These are phyloP conservation scores for Pyracantha coccinea DNA, from an alignment of 331 rosid genomes.

Conservation along the genomic window DNA sequence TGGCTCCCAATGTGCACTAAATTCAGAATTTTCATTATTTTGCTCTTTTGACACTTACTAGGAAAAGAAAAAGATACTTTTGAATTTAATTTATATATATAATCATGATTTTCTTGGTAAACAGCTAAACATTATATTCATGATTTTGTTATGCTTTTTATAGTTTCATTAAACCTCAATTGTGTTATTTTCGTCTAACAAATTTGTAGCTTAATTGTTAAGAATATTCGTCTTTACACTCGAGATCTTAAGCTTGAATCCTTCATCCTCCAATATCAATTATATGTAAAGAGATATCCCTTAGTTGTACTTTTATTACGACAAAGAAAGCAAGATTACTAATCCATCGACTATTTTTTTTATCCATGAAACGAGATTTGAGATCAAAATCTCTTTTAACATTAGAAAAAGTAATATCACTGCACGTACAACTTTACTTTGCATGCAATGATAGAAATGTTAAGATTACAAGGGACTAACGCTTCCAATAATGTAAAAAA, in stretches of 20 bases:
- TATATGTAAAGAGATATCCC: no score
- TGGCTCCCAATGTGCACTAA: background rate
- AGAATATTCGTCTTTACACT: no score
- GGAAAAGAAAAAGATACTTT: background rate
- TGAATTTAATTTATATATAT: background rate
- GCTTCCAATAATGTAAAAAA: background rate
- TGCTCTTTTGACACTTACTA: slow-evolving; percentile 5
- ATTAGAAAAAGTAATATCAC: no score
- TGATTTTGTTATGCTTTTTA: background rate
- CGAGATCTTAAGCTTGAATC: no score
- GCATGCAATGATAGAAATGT: background rate
- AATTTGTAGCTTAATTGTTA: no score
- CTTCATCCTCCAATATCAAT: no score
- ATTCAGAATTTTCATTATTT: background rate
- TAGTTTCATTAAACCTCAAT: background rate
- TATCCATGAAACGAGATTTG: no score
- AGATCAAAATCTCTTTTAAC: background rate
- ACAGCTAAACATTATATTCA: background rate
- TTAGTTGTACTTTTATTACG: no score
- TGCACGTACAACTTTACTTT: no score
- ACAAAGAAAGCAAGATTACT: background rate
- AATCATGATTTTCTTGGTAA: background rate
- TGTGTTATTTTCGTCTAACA: no score
- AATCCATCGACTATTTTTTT: no score
- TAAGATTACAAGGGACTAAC: background rate